Evolutionary conservation across 2,329 filamentous ascomycete species (phyloP).

Genomic region (Neonectria sp.): DNA sequence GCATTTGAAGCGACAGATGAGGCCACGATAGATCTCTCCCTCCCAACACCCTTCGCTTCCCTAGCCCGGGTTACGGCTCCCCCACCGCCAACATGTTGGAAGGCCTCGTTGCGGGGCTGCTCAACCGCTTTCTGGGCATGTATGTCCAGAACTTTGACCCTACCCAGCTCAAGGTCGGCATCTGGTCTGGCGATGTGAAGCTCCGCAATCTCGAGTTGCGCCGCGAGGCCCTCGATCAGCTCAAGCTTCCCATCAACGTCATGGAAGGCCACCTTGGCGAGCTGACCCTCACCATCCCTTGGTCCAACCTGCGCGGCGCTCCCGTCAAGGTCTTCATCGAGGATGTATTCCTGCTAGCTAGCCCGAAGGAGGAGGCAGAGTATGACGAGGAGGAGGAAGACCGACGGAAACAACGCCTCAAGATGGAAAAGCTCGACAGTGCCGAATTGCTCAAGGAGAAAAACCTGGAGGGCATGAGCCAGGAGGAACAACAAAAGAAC

Average conservation of each 20-base stretch:
- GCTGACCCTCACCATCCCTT: constrained; percentile 93
- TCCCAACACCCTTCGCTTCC: constrained; percentile 50
- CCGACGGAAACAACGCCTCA: constrained; percentile 87
- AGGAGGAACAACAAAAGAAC: constrained; percentile 96
- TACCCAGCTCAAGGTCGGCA: constrained; percentile 96
- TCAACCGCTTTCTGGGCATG: constrained; percentile 99
- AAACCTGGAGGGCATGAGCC: constrained; percentile 92
- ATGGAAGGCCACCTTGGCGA: constrained; percentile 94
- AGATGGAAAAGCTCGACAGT: constrained; percentile 98
- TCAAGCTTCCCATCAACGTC: constrained; percentile 96
- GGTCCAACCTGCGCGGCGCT: constrained; percentile 95
- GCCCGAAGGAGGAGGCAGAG: constrained; percentile 93
- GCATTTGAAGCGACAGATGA: constrained; percentile 43
- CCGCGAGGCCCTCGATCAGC: constrained; percentile 94
- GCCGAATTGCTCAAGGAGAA: constrained; percentile 95
- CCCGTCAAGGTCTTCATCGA: constrained; percentile 96
- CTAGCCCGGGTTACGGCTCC: constrained; percentile 82
- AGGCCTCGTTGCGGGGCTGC: constrained; percentile 94
- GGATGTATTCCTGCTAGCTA: constrained; percentile 95
- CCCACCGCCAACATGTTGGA: constrained; percentile 85
- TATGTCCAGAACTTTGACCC: constrained; percentile 99
- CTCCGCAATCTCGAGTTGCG: constrained; percentile 93
- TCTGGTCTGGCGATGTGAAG: constrained; percentile 99
- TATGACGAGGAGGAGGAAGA: constrained; percentile 96
- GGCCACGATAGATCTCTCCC: constrained; percentile 35